Evolutionary conservation across 768 basidiomycete species (phyloP).

Genomic region (Phaffia australis): DNA sequence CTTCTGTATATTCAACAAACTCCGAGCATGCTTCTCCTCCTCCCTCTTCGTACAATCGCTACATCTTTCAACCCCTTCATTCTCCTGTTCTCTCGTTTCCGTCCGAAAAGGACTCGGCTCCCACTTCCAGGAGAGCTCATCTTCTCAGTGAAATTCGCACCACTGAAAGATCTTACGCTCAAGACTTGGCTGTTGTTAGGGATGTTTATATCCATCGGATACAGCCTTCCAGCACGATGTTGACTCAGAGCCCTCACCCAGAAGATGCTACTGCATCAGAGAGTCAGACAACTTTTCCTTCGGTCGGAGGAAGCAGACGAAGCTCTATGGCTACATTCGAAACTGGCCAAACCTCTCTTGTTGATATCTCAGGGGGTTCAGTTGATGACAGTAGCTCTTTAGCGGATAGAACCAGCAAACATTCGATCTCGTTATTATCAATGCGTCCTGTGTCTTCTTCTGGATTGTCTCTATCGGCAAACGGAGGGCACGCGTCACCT

Average conservation of each 20-base stretch:
- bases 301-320: constrained; percentile 27
- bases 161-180: constrained; percentile 37
- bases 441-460: no score
- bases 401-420: constrained; percentile 8
- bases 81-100: no score
- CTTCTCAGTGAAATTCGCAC: constrained; percentile 37
- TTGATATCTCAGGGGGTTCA: constrained; percentile 4
- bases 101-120: not conserved
- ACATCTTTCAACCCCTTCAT: no score
- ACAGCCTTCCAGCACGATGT: constrained; percentile 26
- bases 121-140: constrained; percentile 34
- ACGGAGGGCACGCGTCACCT: no score
- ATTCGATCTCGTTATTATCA: not conserved
- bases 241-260: constrained; percentile 22
- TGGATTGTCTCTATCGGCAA: no score
- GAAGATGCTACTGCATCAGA: constrained; percentile 26
- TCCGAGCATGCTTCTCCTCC: no score
- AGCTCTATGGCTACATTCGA: constrained; percentile 32
- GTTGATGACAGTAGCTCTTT: constrained; percentile 9
- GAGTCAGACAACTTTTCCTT: constrained; percentile 21
- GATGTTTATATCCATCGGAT: constrained; percentile 36
- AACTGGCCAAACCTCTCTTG: constrained; percentile 30
- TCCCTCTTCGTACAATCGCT: no score
- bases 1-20: no score
- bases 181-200: constrained; percentile 36